Evolutionary conservation across 140 eudicot genomes (phyloP).

Genomic region (Senecio squalidus): DNA sequence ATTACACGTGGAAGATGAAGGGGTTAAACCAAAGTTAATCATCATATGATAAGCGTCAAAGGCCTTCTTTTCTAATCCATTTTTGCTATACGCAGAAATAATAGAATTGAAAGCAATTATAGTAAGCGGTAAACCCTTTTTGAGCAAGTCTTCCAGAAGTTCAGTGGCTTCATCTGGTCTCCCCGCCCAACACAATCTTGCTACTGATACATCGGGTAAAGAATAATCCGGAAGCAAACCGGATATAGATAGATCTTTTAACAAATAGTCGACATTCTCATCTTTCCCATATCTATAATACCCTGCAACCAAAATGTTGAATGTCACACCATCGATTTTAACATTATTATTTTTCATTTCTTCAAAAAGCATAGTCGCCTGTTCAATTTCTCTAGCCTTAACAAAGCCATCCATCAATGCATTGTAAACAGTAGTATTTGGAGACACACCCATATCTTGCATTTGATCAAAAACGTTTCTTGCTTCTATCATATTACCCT

Average conservation of each 20-base stretch:
- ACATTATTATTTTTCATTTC: slow-evolving; percentile 70
- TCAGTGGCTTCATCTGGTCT: slow-evolving; percentile 61
- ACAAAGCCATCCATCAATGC: slow-evolving; percentile 87
- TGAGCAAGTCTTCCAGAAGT: slow-evolving; percentile 57
- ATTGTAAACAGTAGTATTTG: slow-evolving; percentile 51
- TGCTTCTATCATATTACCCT: slow-evolving; percentile 69
- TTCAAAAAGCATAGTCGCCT: slow-evolving; percentile 55
- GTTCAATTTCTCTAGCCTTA: slow-evolving; percentile 62
- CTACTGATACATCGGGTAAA: slow-evolving; percentile 50
- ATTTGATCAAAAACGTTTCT: slow-evolving; percentile 51
- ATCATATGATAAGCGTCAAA: slow-evolving; percentile 62
- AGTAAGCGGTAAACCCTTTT: slow-evolving; percentile 59
- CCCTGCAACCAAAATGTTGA: slow-evolving; percentile 79
- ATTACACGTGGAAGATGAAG: slow-evolving; percentile 70
- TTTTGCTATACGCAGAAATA: slow-evolving; percentile 69
- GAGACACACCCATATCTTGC: slow-evolving; percentile 46
- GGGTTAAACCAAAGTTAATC: slow-evolving; percentile 54
- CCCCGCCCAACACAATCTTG: slow-evolving; percentile 76
- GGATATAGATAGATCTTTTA: slow-evolving; percentile 37
- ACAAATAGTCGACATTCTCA: slow-evolving; percentile 42
- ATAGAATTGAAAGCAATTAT: slow-evolving; percentile 70
- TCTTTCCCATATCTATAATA: slow-evolving; percentile 58
- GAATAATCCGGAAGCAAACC: slow-evolving; percentile 46
- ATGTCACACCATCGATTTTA: slow-evolving; percentile 75
- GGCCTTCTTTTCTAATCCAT: slow-evolving; percentile 67